These are phyloP conservation scores for Scytalidium sp. DNA, from an alignment of 2,329 filamentous ascomycete species.

Conservation along the genomic window DNA sequence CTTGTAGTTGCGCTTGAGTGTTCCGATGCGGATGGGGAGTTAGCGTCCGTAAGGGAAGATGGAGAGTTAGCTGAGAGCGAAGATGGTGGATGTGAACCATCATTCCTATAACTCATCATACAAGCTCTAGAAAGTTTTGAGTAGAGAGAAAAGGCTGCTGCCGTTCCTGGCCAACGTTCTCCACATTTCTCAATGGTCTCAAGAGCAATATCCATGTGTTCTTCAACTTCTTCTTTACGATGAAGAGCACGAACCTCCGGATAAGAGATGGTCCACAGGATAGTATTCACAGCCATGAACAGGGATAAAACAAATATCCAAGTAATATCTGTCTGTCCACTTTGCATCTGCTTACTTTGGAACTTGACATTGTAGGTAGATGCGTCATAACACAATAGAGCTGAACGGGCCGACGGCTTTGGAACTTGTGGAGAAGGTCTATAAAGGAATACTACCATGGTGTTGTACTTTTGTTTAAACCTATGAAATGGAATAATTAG, in stretches of 20 bases:
- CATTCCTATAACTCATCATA: constrained; percentile 73
- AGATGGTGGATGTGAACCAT: constrained; percentile 41
- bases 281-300: constrained; percentile 88
- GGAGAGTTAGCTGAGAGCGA: constrained; percentile 42
- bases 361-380: constrained; percentile 78
- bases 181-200: constrained; percentile 78
- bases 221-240: constrained; percentile 70
- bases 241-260: constrained; percentile 75
- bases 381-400: constrained; percentile 78
- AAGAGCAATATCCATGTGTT: constrained; percentile 70
- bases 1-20: constrained; percentile 33
- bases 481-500: constrained; percentile 34
- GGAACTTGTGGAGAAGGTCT: constrained; percentile 91
- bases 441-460: constrained; percentile 84
- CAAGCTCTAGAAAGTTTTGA: constrained; percentile 82
- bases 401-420: constrained; percentile 75
- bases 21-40: constrained; percentile 43
- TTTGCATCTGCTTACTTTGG: constrained; percentile 75
- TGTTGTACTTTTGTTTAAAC: constrained; percentile 71
- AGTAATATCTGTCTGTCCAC: constrained; percentile 75
- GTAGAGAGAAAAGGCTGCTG: constrained; percentile 81
- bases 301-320: constrained; percentile 91
- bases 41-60: constrained; percentile 37
- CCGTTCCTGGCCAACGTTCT: constrained; percentile 88
- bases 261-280: constrained; percentile 90